phyloP scores from a whole-genome alignment of 2,329 filamentous ascomycete genomes.

The Aspergillus tamarii region DNA sequence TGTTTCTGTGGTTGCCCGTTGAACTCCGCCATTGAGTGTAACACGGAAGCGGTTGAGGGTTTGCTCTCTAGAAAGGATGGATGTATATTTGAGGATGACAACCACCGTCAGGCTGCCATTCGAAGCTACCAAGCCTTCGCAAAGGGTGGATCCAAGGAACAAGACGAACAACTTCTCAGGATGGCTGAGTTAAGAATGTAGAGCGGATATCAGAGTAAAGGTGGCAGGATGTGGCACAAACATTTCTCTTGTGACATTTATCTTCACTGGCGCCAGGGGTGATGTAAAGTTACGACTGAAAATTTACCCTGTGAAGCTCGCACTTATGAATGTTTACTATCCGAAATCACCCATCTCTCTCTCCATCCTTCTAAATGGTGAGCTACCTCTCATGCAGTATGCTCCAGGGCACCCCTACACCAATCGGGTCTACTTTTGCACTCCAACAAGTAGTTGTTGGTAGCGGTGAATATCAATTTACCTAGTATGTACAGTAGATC shows the following conservation, averaged over 20 bases:
- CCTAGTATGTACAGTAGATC: constrained; percentile 17
- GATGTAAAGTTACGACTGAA: background rate
- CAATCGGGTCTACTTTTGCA: background rate
- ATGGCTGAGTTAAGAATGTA: constrained; percentile 10
- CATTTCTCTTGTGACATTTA: background rate
- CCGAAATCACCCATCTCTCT: background rate
- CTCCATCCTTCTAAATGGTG: background rate
- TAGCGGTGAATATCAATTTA: constrained; percentile 4
- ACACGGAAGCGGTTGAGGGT: background rate
- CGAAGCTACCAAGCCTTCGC: constrained; percentile 33
- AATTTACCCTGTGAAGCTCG: background rate
- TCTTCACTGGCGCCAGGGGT: background rate
- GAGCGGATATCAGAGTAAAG: background rate
- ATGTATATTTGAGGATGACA: constrained; percentile 1
- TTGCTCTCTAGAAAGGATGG: background rate
- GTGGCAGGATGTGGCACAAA: background rate
- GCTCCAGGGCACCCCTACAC: background rate
- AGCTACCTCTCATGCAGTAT: background rate
- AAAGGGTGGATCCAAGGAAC: constrained; percentile 32
- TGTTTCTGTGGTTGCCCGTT: constrained; percentile 37
- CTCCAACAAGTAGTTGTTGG: background rate
- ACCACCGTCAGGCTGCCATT: constrained; percentile 11
- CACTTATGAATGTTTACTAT: background rate
- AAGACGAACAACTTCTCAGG: constrained; percentile 28
- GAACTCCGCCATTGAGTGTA: background rate